phyloP scores from a whole-genome alignment of 2,329 filamentous ascomycete genomes.

The Tolypocladium cylindrosporum region DNA sequence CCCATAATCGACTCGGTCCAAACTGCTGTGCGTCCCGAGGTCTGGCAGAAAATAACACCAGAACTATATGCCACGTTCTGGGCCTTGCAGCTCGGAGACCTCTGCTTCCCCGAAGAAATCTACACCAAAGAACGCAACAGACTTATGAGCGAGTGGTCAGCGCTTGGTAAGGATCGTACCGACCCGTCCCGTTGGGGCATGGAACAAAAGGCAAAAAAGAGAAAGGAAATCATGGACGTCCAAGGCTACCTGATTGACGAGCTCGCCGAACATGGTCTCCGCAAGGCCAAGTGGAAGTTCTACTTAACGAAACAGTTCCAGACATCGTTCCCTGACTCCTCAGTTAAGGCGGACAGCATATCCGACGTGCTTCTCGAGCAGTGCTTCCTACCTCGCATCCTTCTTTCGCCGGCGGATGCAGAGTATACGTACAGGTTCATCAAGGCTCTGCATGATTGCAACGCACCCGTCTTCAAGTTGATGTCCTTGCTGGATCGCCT shows the following conservation, averaged over 20 bases:
- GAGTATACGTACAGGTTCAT: slow-evolving; percentile 83
- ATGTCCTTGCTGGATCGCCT: slow-evolving; percentile 75
- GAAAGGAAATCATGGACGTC: slow-evolving; percentile 58
- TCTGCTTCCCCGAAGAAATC: slow-evolving; percentile 64
- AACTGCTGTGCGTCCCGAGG: slow-evolving; percentile 47
- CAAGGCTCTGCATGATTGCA: slow-evolving; percentile 76
- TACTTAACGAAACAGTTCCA: slow-evolving; percentile 67
- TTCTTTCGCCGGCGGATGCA: slow-evolving; percentile 77
- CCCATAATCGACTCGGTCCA: slow-evolving; percentile 63
- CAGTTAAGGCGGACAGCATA: slow-evolving; percentile 53
- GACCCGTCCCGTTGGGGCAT: slow-evolving; percentile 60
- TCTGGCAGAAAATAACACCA: slow-evolving; percentile 62
- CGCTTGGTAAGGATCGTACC: slow-evolving; percentile 59
- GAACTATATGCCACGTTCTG: slow-evolving; percentile 89
- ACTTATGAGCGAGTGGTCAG: slow-evolving; percentile 55
- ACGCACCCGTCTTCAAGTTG: slow-evolving; percentile 77
- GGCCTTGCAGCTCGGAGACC: slow-evolving; percentile 75
- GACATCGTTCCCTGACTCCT: slow-evolving; percentile 64
- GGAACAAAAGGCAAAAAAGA: slow-evolving; percentile 54
- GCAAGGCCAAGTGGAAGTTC: slow-evolving; percentile 56
- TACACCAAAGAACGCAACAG: slow-evolving; percentile 69
- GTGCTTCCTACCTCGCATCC: slow-evolving; percentile 80
- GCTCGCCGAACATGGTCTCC: slow-evolving; percentile 57
- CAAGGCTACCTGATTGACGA: slow-evolving; percentile 64
- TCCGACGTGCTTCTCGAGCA: slow-evolving; percentile 77